Conservation (phyloP, 805 yeast species). For the Candida sithepensis region DNA sequence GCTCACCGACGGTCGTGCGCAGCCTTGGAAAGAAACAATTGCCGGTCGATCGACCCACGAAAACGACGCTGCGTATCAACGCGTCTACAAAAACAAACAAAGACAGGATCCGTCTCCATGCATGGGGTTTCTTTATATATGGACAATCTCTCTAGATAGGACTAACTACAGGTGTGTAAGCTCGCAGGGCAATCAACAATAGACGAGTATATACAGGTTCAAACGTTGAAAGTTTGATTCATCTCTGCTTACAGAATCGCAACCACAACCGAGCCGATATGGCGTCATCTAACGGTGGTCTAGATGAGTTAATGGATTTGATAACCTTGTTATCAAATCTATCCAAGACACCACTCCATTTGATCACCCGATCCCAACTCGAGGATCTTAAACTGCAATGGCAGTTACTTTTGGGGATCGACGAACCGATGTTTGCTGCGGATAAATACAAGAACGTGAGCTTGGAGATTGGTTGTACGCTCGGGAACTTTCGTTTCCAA, state of each 20-base stretch:
- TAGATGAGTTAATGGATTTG: slow-evolving; percentile 16
- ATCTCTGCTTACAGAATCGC: background rate
- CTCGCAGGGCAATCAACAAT: too few relatives aligned
- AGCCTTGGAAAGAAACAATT: background rate
- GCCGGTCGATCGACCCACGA: background rate
- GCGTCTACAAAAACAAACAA: too few relatives aligned
- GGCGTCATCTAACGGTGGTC: slow-evolving; percentile 5
- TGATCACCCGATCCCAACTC: slow-evolving; percentile 4
- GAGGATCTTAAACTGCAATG: slow-evolving; percentile 19
- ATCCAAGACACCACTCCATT: slow-evolving; percentile 7
- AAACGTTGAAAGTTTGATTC: background rate
- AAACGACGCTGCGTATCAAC: background rate
- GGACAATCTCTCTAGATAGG: too few relatives aligned
- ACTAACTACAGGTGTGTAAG: too few relatives aligned
- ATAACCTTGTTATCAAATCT: slow-evolving; percentile 11
- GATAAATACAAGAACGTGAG: slow-evolving; percentile 14
- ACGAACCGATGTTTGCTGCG: slow-evolving; percentile 17
- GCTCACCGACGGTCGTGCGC: background rate
- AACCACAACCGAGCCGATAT: background rate
- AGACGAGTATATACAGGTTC: too few relatives aligned
- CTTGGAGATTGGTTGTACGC: slow-evolving; percentile 10
- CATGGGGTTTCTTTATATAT: too few relatives aligned
- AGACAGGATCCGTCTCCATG: too few relatives aligned
- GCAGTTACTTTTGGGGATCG: slow-evolving; percentile 25
- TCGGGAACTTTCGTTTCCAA: slow-evolving; percentile 12